A percentile compares a stretch with the other conserved stretches of the same genome.
phyloP scores from a whole-genome alignment of 2,329 filamentous ascomycete genomes.

The Paraconiothyrium brasiliense region DNA sequence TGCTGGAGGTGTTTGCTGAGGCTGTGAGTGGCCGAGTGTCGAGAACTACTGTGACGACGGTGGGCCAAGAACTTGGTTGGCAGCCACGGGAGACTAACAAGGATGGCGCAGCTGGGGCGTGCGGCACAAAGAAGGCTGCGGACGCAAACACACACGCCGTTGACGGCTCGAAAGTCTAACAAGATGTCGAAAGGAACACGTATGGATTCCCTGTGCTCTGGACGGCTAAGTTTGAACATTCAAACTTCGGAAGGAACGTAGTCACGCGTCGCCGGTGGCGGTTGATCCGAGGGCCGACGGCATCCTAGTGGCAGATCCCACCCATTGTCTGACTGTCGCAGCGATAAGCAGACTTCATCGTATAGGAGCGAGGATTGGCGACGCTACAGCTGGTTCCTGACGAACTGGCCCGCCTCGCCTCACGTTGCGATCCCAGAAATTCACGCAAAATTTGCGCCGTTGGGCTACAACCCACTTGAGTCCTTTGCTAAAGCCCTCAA shows the following conservation, averaged over 20 bases:
- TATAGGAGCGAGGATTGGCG: background rate
- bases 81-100: background rate
- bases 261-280: background rate
- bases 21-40: background rate
- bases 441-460: background rate
- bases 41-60: background rate
- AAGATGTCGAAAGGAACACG: background rate
- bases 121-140: constrained; percentile 3
- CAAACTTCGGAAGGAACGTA: background rate
- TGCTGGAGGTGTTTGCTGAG: background rate
- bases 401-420: background rate
- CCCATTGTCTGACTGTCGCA: background rate
- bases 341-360: background rate
- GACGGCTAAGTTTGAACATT: background rate
- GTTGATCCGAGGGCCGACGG: background rate
- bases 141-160: background rate
- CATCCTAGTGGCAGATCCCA: background rate
- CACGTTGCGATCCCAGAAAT: background rate
- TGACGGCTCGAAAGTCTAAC: background rate
- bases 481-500: background rate
- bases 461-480: background rate
- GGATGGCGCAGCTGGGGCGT: background rate
- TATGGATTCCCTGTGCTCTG: background rate
- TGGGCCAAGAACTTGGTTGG: background rate
- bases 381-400: background rate